Base-by-base conservation (phyloP, 2,329 filamentous ascomycete genomes). In the Xylaria sp. region DNA sequence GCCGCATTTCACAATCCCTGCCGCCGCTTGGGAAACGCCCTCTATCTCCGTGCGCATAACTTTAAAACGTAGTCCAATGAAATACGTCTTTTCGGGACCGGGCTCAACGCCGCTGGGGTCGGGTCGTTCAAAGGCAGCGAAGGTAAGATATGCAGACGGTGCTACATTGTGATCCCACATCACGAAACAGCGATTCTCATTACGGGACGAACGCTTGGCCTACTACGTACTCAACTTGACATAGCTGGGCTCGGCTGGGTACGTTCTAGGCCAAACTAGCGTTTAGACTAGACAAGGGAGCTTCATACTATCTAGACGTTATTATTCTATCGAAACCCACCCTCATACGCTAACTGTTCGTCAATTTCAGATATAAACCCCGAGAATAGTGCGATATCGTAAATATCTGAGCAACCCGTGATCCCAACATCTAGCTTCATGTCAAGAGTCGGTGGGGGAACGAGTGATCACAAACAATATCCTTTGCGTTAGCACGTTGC, bases 261-360 rank as follows among this genome's bases (percentile, higher is more conserved):
- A n/a, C 12, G 60, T 44, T 63, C 65, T 59, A 63, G 60, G 47
- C 60, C 47, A 5, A 63, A 18, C 54, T 67, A 67, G 53, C 53
- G 65, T 51, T 27, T 29, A 25, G 2, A 29, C 42, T 42, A 48
- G 42, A 51, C 59, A 35, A 55, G 57, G 8, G 29, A 65, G 48
- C 63, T 65, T 35, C 48, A 5, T 37, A 27, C 37, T n/a, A n/a
- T n/a, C n/a, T 42, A 60, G 35, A 21, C 47, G 10, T 18, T 35
- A 16, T 32, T 5, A 18, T 51, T 23, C 23, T 57, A 37, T 23
- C 29, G 21, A 18, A 32, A 57, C 40, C 40, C 35, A 12, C 35
- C 25, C 23, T 44, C 23, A 42, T 29, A 44, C 37, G 16, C 27
- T 51, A 25, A 51, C 27, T 27, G 29, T 42, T 25, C 1, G 21